phyloP scores from a whole-genome alignment of 345 rosid species.

The Pistacia atlantica region DNA sequence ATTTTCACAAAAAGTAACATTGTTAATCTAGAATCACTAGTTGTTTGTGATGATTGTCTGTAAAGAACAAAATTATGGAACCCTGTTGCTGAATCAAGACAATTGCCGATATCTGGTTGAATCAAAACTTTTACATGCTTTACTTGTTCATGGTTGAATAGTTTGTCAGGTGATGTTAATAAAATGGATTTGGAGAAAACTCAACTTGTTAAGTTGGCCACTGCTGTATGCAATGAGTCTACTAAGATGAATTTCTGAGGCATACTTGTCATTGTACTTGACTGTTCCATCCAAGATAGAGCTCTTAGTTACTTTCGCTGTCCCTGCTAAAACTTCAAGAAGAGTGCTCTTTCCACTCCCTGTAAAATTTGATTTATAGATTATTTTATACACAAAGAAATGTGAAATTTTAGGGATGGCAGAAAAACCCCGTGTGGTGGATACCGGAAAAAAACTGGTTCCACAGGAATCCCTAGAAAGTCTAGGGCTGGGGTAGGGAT shows the following conservation, averaged over 20 bases:
- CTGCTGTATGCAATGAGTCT: conserved; percentile 30
- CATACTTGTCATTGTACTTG: conserved; percentile 29
- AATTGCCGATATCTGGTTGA: background rate
- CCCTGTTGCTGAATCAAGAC: background rate
- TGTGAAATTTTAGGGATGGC: background rate
- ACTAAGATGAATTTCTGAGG: conserved; percentile 30
- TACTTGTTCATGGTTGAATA: background rate
- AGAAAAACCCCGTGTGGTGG: too few species aligned
- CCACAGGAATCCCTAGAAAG: too few species aligned
- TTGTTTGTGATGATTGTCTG: too few species aligned
- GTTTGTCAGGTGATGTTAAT: background rate
- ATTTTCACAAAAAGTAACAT: background rate
- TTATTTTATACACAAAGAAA: background rate
- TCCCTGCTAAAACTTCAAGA: conserved; percentile 32
- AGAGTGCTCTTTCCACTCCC: conserved; percentile 41
- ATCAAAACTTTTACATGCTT: background rate
- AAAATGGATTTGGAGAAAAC: background rate
- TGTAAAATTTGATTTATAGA: conserved; percentile 17
- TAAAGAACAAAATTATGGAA: background rate
- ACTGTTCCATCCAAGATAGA: conserved; percentile 27
- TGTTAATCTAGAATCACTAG: background rate
- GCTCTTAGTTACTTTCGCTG: conserved; percentile 15
- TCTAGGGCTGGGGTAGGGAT: too few species aligned
- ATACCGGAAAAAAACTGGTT: too few species aligned
- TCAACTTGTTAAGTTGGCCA: conserved; percentile 32